Base-by-base conservation (phyloP, 495 filamentous ascomycete genomes). In the Aspergillus homomorphus region DNA sequence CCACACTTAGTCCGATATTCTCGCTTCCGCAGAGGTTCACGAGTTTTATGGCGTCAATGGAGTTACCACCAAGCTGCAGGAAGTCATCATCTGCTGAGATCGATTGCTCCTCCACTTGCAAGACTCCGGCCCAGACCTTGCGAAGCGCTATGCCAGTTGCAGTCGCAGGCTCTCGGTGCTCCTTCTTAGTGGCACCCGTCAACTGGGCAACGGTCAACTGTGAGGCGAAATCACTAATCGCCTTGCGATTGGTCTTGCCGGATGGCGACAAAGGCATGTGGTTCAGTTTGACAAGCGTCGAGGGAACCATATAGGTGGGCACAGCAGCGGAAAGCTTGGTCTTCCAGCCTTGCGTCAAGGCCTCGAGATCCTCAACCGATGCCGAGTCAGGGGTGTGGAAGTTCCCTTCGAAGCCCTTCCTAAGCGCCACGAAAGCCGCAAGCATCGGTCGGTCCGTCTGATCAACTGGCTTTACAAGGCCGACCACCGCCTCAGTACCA, bases 21-120 rank as follows among this genome's bases (percentile, higher is more conserved):
- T 71, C 59, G 0, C 59, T 21, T 21, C 60, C 28, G 8, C 38
- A 45, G 26, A 56, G 7, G 24, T 50, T 51, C n/a, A 56, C 65
- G 21, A 70, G 43, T 46, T 60, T 60, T 73, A 85, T 83, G n/a
- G 81, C 82, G 8, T 69, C 72, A 48, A 85, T 80, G 6, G 80
- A 84, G 62, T 85, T 81, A 21, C 65, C 65, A 2, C 83, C 83
- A 19, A 81, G 73, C 19, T 69, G 49, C 63, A 85, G 77, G 66
- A 85, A 85, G 62, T 70, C 78, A 60, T 83, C 79, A 28, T 77
- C 70, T 4, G 76, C 66, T 3, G 71, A 68, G 21, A 76, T 68
- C 0, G 56, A 26, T 15, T 63, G 61, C 8, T 62, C 28, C 15
- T 54, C 20, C 0, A 73, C 20, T 28, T 69, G 66, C 12, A 82